Base-by-base conservation (phyloP, 1,284 basidiomycete species). In the Leccinum griseonigrum region DNA sequence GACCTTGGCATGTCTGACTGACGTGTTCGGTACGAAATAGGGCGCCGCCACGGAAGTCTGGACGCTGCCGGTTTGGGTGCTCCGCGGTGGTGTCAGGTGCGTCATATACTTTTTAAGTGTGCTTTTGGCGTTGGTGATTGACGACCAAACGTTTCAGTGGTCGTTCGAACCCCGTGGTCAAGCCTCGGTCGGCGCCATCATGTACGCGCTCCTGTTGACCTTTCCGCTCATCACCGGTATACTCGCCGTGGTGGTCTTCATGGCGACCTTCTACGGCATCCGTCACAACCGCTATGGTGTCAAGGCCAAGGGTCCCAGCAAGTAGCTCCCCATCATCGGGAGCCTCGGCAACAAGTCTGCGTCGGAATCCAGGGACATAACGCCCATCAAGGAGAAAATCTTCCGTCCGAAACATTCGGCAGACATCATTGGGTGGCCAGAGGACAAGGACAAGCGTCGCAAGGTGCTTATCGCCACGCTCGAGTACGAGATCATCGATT, bases 191-290 rank as follows among this genome's bases (percentile, higher is more conserved):
- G 93, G 88, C 32, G 92, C 90, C 36, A 86, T 90, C 76, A 90
- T 93, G 82, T 97, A 91, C 72, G 92, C 87, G 2, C 83, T 96
- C 34, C 81, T 96, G 53, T 79, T 92, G 48, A 73, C 85, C 43
- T 92, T 96, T 64, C 94, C 94, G 7, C 76, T 95, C 66, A 83
- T 95, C 75, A 95, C 94, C 26, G 94, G 87, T 64, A 82, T 86
- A 14, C 79, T 92, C 58, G 92, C 94, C 5, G 92, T 94, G 38
- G 74, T 88, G 59, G 77, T 94, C 76, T 97, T 97, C 85, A 92
- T 94, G 85, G 94, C 91, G 88, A 90, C 91, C 11, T 97, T 97
- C 84, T 97, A 97, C 73, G 92, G 92, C 26, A 96, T 97, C 80
- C 94, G 86, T 75, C 89, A 94, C 80, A 97, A 97, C 78, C 89